Evolutionary conservation across 2,329 filamentous ascomycete genomes (phyloP).

Genomic region (Lasiodiplodia theobromae): DNA sequence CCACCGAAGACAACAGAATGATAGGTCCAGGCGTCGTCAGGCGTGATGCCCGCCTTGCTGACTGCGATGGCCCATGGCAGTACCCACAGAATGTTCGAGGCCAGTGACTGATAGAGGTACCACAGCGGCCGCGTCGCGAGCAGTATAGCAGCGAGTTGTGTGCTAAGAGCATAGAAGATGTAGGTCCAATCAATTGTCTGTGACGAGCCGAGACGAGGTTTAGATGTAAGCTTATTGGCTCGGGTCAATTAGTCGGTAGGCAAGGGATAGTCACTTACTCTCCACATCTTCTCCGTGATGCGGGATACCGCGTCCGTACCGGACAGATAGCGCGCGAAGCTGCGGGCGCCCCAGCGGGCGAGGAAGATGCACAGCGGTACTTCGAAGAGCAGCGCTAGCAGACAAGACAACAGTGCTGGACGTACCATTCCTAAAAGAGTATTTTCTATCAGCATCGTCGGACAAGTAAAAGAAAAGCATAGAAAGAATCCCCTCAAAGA

Average conservation of each 20-base stretch:
- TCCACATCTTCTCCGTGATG: conserved; percentile 72
- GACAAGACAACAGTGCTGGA: conserved; percentile 52
- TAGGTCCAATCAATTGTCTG: conserved; percentile 65
- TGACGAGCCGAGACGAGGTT: too few species aligned
- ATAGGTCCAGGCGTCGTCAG: conserved; percentile 69
- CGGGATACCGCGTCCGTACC: conserved; percentile 63
- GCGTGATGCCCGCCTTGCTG: conserved; percentile 48
- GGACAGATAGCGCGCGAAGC: conserved; percentile 70
- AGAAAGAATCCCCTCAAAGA: not conserved
- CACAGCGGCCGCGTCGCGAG: conserved; percentile 69
- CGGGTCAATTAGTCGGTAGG: not conserved
- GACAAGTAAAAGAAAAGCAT: not conserved
- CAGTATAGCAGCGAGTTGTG: conserved; percentile 69
- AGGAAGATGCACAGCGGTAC: conserved; percentile 69
- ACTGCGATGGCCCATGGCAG: conserved; percentile 73
- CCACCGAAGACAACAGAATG: conserved; percentile 73
- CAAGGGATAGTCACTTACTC: conserved; percentile 34
- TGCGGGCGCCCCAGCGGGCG: conserved; percentile 63
- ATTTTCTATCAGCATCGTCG: too few species aligned
- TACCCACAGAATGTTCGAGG: conserved; percentile 72
- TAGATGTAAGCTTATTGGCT: not conserved
- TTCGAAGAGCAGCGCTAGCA: conserved; percentile 65
- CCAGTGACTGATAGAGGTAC: conserved; percentile 73
- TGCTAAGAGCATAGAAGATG: conserved; percentile 71
- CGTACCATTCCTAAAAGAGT: too few species aligned